phyloP scores from a whole-genome alignment of 768 basidiomycete genomes.

The Daedalea quercina region DNA sequence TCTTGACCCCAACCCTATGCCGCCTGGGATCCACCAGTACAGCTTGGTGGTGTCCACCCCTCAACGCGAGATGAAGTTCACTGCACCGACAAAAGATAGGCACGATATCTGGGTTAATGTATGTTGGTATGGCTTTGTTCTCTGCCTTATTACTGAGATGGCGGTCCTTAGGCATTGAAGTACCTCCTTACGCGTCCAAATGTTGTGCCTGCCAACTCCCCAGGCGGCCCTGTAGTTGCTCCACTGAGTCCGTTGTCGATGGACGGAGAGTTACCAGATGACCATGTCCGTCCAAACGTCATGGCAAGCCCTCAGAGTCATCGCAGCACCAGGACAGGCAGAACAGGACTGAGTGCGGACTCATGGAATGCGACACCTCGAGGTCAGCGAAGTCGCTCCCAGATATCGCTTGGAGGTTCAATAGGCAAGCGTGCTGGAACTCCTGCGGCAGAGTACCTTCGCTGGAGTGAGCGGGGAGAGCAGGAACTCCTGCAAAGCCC shows the following conservation, averaged over 20 bases:
- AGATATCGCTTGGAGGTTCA: conserved; percentile 66
- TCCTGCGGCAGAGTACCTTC: conserved; percentile 85
- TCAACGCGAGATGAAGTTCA: conserved; percentile 96
- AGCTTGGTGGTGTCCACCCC: conserved; percentile 91
- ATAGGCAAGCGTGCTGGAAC: conserved; percentile 85
- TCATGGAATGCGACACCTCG: conserved; percentile 73
- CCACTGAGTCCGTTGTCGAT: conserved; percentile 25
- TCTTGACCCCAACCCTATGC: conserved; percentile 94
- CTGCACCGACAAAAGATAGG: conserved; percentile 90
- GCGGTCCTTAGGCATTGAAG: conserved; percentile 64
- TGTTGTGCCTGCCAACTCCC: conserved; percentile 18
- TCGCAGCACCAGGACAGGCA: conserved; percentile 56
- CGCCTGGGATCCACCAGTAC: conserved; percentile 87
- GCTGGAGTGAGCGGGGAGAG: conserved; percentile 66
- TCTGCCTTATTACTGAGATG: conserved; percentile 9
- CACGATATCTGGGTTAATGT: conserved; percentile 98
- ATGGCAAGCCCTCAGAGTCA: conserved; percentile 69
- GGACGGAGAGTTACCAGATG: conserved; percentile 28
- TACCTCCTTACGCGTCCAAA: conserved; percentile 80
- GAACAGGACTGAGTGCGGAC: conserved; percentile 40
- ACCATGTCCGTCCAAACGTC: conserved; percentile 38
- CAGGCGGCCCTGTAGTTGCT: conserved; percentile 11
- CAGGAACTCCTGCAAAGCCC: conserved; percentile 78
- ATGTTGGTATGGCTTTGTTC: conserved; percentile 22
- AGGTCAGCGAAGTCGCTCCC: conserved; percentile 72